Evolutionary conservation across 2,329 filamentous ascomycete genomes (phyloP), one percentile per base, ranked within the genome.

Genomic region (Monosporascus sp.): DNA sequence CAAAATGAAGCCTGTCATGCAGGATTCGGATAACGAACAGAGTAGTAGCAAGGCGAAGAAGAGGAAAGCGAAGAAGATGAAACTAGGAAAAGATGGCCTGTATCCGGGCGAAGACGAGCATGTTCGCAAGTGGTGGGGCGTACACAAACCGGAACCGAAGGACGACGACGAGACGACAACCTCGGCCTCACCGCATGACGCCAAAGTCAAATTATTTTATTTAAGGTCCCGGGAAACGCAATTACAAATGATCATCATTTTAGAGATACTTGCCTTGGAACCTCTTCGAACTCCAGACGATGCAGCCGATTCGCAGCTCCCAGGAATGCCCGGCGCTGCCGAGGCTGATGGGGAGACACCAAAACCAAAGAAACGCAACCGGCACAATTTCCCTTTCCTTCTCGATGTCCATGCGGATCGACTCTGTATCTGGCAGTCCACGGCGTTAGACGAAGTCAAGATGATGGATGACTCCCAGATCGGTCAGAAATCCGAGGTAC

Each of bases 361-460:
- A 36, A 69, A 70, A 41, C 68, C 72, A 37, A 85, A 81, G 67
- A 88, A 86, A 60, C 70, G 77, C 37, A 82, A 72, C 66, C 82
- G 81, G 52, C 81, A 86, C 58, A 84, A 90, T 60, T 72, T 89
- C 6, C 77, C 79, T 1, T 72, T 84, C 7, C 75, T 89, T 20
- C 74, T 91, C 5, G 89, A 93, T 63, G 75, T 90, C 0, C 81
- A 91, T 49, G 81, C 89, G 7, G 89, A 94, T 67, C 84, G 87
- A 47, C 73, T 94, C 24, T 90, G 86, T 62, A 94, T 94, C 54
- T 93, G 89, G 89, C 87, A 92, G 64, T 90, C 88, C 3, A 85
- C 89, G 7, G 83, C 84, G 37, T 72, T 83, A 22, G 81, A 87
- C 57, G 80, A 83, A 51, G 68, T 79, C 54, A 71, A 75, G 38